Conservation (phyloP, 106 monocot species). For the Triglochin maritima region DNA sequence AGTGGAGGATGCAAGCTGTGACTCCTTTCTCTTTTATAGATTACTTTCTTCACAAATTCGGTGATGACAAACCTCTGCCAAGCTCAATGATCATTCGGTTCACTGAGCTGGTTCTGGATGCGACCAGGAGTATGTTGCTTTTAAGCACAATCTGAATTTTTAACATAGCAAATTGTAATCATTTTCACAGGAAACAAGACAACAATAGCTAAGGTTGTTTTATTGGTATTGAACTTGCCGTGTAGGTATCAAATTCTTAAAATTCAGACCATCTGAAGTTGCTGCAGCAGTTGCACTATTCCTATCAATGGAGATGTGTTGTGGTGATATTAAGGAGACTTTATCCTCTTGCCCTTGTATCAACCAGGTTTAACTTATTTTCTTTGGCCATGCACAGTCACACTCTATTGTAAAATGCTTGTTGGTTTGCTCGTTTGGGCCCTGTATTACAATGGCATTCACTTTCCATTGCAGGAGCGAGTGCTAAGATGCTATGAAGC, state of each 20-base stretch:
- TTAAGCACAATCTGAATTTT: background rate
- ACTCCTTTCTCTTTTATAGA: conserved; percentile 85
- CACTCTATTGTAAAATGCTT: background rate
- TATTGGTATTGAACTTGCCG: background rate
- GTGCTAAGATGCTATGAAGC: conserved; percentile 49
- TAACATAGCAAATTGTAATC: no score
- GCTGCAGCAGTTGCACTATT: conserved; percentile 47
- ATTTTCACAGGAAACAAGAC: no score
- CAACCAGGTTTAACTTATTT: conserved; percentile 23
- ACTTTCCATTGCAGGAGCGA: conserved; percentile 38
- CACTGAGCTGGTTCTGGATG: conserved; percentile 45
- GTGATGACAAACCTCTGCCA: conserved; percentile 15
- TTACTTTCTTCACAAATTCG: conserved; percentile 68
- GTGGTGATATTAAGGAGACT: conserved; percentile 25
- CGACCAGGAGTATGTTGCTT: conserved; percentile 34
- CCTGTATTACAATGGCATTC: background rate
- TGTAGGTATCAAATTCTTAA: conserved; percentile 36
- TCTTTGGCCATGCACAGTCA: background rate
- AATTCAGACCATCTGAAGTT: conserved; percentile 66
- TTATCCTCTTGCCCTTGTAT: conserved; percentile 33
- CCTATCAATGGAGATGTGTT: conserved; percentile 17
- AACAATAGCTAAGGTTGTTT: no score
- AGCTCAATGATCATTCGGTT: conserved; percentile 26
- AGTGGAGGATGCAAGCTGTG: conserved; percentile 88
- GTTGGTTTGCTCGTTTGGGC: background rate